Percentiles rank a stretch among this genome's conserved stretches.
Conservation (phyloP, 2,329 filamentous ascomycete genomes). For the Eutypella sp. region DNA sequence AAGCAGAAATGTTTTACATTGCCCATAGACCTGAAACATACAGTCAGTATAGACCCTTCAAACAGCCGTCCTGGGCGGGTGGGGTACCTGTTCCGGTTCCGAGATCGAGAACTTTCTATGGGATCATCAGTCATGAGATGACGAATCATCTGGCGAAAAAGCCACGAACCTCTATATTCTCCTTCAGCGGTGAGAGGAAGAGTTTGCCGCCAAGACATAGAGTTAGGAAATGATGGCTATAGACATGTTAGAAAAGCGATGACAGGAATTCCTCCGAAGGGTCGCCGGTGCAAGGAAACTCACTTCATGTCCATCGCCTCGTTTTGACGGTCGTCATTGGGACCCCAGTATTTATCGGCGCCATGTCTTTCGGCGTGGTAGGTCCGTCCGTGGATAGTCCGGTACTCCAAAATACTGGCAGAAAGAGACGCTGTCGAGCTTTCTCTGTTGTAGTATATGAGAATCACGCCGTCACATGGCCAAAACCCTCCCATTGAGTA, state of each 20-base stretch:
- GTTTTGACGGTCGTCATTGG: conserved; percentile 12
- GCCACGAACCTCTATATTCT: neutral
- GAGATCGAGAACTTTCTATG: conserved; percentile 14
- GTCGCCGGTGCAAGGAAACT: neutral
- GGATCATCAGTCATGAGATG: neutral
- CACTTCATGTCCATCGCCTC: conserved; percentile 11
- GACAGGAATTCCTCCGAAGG: neutral
- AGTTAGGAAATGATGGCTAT: conserved; percentile 14
- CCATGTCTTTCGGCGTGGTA: conserved; percentile 7
- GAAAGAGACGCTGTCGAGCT: conserved; percentile 8
- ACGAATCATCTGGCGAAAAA: neutral
- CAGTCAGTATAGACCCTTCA: neutral
- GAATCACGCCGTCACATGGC: neutral
- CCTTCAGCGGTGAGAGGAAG: conserved; percentile 13
- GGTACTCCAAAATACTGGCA: conserved; percentile 11
- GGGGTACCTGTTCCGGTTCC: conserved; percentile 16
- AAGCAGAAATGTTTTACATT: conserved; percentile 6
- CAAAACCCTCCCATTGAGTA: neutral
- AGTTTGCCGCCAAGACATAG: conserved; percentile 12
- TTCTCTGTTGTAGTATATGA: neutral
- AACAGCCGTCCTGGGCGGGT: neutral
- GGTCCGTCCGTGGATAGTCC: conserved; percentile 11
- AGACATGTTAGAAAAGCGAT: neutral
- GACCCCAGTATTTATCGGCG: conserved; percentile 9
- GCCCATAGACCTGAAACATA: conserved; percentile 9